Percentiles rank a stretch among this genome's conserved stretches.
Conservation (phyloP, 495 filamentous ascomycete species). For the Letharia columbiana region DNA sequence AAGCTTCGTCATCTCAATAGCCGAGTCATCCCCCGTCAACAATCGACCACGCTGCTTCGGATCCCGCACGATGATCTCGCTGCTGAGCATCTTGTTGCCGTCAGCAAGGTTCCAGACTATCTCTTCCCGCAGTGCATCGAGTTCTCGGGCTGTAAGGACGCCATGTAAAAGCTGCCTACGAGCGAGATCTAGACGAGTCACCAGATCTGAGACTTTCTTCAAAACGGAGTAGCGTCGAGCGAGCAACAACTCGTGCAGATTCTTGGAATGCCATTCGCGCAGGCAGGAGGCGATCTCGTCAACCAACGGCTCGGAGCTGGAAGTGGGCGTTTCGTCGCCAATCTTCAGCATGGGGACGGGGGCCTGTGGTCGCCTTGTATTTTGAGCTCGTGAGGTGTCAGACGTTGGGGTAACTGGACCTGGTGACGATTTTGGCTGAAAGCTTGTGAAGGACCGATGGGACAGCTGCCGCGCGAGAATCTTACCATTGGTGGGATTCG, state of each 20-base stretch:
- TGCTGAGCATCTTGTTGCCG: conserved; percentile 85
- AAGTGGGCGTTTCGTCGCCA: conserved; percentile 90
- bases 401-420: conserved; percentile 19
- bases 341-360: conserved; percentile 97
- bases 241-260: conserved; percentile 88
- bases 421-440: conserved; percentile 17
- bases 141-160: conserved; percentile 79
- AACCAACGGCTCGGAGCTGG: conserved; percentile 79
- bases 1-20: conserved; percentile 79
- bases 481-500: conserved; percentile 1
- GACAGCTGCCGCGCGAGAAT: conserved; percentile 22
- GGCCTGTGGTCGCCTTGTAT: conserved; percentile 70
- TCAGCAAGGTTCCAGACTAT: conserved; percentile 91
- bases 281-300: conserved; percentile 96
- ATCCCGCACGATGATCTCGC: conserved; percentile 89
- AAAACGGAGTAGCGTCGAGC: conserved; percentile 69
- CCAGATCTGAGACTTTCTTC: conserved; percentile 69
- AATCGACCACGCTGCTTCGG: conserved; percentile 74
- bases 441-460: conserved; percentile 21
- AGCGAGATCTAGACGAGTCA: conserved; percentile 70
- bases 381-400: conserved; percentile 42
- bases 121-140: conserved; percentile 62
- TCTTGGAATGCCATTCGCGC: conserved; percentile 95
- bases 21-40: conserved; percentile 84
- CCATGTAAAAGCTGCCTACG: conserved; percentile 86